Evolutionary conservation across 306 rosid species (phyloP), one percentile per base, ranked within the genome.

Genomic region (Inga oerstediana): DNA sequence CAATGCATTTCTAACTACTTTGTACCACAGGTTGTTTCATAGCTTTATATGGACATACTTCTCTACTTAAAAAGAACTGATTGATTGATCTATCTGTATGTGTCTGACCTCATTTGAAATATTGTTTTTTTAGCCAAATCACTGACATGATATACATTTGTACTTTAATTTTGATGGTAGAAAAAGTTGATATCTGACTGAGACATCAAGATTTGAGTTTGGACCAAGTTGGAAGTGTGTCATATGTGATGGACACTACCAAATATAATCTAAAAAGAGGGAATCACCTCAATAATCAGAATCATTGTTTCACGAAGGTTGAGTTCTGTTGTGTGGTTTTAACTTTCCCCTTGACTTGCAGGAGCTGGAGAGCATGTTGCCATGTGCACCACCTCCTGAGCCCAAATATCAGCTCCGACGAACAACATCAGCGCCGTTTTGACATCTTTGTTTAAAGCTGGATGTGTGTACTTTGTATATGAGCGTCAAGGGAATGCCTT

Each of bases 321-420:
- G 71, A 15, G 43, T 65, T 65, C 7, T 34, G n/a, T 65, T 65
- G n/a, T 11, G 15, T 72, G 39, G 59, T 30, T 44, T 37, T 44
- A 56, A 78, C 59, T 48, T 66, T 43, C 14, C 37, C 37, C 69
- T 79, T 41, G 45, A 70, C 84, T 66, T 86, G 89, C 94, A 97
- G 99, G 97, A 97, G 87, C 86, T 89, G 45, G 97, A 97, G 89
- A 88, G 89, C 75, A 81, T 89, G 89, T 82, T 97, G 88, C 91
- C 91, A 2, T 30, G 83, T 77, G 87, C 86, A 43, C 98, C 97
- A 8, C 89, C 91, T 75, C 91, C 94, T 0, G 97, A 94, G 84
- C 98, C 99, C 0, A 94, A 89, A 89, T 91, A 91, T 82, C 99
- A 94, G 90, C 97, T 97, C 74, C 97, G 99, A 45, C 91, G 98